Conservation (phyloP, 2,329 filamentous ascomycete genomes). For the Aspergillus sp. region DNA sequence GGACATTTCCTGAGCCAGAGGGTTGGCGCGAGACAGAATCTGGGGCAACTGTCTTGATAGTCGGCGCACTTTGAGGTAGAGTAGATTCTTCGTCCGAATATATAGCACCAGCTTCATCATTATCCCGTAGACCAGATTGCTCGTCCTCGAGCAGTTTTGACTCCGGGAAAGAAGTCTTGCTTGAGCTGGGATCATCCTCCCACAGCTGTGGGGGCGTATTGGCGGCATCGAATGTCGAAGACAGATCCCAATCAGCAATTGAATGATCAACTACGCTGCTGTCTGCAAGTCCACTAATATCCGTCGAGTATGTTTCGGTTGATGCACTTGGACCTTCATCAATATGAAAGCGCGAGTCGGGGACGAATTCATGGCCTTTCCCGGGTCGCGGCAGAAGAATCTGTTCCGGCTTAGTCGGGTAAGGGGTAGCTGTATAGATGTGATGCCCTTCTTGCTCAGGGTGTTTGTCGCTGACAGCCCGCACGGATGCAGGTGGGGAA, state of each 20-base stretch:
- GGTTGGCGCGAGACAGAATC: constrained; percentile 30
- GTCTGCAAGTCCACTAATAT: constrained; percentile 25
- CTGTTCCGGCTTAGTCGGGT: constrained; percentile 49
- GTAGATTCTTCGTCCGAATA: constrained; percentile 37
- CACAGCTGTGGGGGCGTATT: constrained; percentile 40
- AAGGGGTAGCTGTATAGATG: constrained; percentile 44
- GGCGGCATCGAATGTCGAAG: constrained; percentile 36
- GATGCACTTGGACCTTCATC: constrained; percentile 31
- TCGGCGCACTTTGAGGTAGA: constrained; percentile 32
- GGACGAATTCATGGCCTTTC: constrained; percentile 36
- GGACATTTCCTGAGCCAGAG: constrained; percentile 22
- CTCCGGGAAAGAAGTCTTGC: constrained; percentile 36
- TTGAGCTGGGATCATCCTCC: constrained; percentile 39
- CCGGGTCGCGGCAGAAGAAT: constrained; percentile 43
- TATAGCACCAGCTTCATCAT: constrained; percentile 22
- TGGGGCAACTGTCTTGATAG: constrained; percentile 38
- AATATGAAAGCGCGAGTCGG: constrained; percentile 33
- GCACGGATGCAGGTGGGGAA: constrained; percentile 37
- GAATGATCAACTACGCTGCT: constrained; percentile 30
- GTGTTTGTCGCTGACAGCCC: constrained; percentile 33
- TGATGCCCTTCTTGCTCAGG: constrained; percentile 33
- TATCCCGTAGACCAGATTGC: constrained; percentile 18
- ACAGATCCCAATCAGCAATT: constrained; percentile 36
- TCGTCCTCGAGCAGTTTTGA: constrained; percentile 25
- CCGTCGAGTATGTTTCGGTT: constrained; percentile 29